Percentiles rank a stretch among this genome's conserved stretches.
Evolutionary conservation across 1,284 basidiomycete genomes (phyloP).

Genomic region (Prillingera fragicola): DNA sequence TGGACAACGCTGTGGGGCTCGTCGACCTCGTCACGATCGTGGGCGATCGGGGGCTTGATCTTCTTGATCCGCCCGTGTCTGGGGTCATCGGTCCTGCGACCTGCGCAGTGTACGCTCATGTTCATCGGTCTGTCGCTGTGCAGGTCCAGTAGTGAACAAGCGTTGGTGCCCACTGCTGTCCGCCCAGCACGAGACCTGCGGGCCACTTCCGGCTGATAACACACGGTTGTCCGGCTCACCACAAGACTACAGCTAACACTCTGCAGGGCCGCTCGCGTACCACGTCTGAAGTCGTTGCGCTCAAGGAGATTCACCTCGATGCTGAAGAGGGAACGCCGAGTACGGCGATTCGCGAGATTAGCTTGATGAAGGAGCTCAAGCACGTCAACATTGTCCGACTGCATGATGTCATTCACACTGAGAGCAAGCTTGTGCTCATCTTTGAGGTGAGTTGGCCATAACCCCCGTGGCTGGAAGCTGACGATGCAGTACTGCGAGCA

Average conservation of each 20-base stretch:
- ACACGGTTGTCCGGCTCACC: neutral
- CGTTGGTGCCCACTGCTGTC: too few species aligned
- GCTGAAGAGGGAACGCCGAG: conserved; percentile 97
- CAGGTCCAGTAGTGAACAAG: too few species aligned
- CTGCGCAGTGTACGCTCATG: too few species aligned
- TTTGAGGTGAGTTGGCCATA: conserved; percentile 66
- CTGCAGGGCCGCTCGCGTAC: conserved; percentile 61
- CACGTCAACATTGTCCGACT: conserved; percentile 93
- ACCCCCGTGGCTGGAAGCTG: neutral
- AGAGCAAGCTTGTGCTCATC: conserved; percentile 93
- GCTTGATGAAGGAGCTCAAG: conserved; percentile 86
- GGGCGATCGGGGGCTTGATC: too few species aligned
- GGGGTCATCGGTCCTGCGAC: too few species aligned
- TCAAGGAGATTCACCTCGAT: conserved; percentile 98
- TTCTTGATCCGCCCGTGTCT: too few species aligned
- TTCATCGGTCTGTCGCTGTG: too few species aligned
- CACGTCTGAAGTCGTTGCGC: conserved; percentile 71
- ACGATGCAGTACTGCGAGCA: conserved; percentile 47
- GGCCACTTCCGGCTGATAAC: neutral
- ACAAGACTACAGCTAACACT: too few species aligned
- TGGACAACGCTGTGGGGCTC: too few species aligned
- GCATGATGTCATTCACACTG: conserved; percentile 93
- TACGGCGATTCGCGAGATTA: conserved; percentile 96
- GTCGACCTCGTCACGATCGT: too few species aligned
- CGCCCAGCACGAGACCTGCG: too few species aligned